Base-by-base conservation (phyloP, 2,329 filamentous ascomycete species). In the Hypomyces perniciosus region DNA sequence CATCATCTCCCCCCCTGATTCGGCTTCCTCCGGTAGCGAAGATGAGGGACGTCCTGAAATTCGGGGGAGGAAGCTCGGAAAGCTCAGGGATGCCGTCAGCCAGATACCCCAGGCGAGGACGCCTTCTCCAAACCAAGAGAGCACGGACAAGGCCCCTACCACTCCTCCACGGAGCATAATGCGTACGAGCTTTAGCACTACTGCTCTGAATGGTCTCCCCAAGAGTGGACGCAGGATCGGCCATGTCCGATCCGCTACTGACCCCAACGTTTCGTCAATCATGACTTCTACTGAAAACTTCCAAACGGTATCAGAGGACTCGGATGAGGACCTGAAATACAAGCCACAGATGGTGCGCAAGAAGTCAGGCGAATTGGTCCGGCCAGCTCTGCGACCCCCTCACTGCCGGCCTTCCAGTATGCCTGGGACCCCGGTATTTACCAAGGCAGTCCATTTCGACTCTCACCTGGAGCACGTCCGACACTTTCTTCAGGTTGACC, bases 361-460 rank as follows among this genome's bases (percentile, higher is more conserved):
- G 75, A 99, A 99, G 78, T 97, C 93, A 37, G 93, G 93, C 33
- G 93, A 99, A 71, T 79, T 99, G 34, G 93, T 99, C 52, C 85
- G 93, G 61, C 93, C 93, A 9, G 93, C 93, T 20, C 79, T 99
- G 46, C 84, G 93, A 46, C 83, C 86, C 37, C 77, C 88, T 9
- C 80, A 81, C 57, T 80, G 89, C 57, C 82, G 93, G 52, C 92
- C 92, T 1, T 95, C 89, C 4, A 97, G 92, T 72, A 95, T 97
- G 89, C 93, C 93, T 7, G 93, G 93, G 49, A 99, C 93, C 0
- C 93, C 93, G 0, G 93, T 92, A 7, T 97, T 92, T 65, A 87
- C 86, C 59, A 99, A 99, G 69, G 90, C 88, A 9, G 93, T 99
- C n/a, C 93, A 99, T 70, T 99, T 99, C 65, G 93, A 97, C 70